Conservation (phyloP, 2,329 filamentous ascomycete species). For the Juglanconis oblonga region DNA sequence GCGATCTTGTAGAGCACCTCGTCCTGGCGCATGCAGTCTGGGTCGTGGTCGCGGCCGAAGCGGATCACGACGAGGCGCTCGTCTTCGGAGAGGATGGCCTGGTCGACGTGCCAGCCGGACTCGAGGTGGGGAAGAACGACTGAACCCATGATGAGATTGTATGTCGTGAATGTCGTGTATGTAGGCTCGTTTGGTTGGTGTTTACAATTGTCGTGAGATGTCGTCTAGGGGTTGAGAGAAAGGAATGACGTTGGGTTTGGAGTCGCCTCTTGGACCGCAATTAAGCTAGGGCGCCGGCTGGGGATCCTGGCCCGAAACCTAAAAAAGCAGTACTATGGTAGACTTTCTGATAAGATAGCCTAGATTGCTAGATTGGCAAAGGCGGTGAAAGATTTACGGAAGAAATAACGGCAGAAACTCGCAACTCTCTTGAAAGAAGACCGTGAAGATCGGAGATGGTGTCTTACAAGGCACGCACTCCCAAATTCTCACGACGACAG, state of each 20-base stretch:
- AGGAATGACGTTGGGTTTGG: neutral
- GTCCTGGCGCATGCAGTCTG: conserved; percentile 74
- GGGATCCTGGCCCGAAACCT: too few relatives aligned
- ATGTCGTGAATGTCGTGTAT: neutral
- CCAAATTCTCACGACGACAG: neutral
- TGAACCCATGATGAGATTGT: conserved; percentile 58
- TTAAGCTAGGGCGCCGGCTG: neutral
- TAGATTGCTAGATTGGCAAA: neutral
- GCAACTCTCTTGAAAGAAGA: neutral
- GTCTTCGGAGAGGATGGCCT: conserved; percentile 68
- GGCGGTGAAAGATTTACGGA: neutral
- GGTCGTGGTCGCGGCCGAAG: conserved; percentile 84
- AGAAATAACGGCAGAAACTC: conserved; percentile 1
- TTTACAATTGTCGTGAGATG: neutral
- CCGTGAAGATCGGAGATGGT: neutral
- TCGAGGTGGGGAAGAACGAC: conserved; percentile 88
- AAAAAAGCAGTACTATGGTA: neutral
- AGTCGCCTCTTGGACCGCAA: neutral
- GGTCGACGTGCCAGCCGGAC: conserved; percentile 97
- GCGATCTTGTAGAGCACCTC: conserved; percentile 94
- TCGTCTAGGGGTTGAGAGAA: neutral
- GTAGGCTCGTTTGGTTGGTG: neutral
- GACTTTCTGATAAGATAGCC: conserved; percentile 1
- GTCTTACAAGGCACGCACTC: neutral
- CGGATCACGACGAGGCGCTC: conserved; percentile 91